Evolutionary conservation across 2,329 filamentous ascomycete species (phyloP).

Genomic region (Stemphylium vesicarium): DNA sequence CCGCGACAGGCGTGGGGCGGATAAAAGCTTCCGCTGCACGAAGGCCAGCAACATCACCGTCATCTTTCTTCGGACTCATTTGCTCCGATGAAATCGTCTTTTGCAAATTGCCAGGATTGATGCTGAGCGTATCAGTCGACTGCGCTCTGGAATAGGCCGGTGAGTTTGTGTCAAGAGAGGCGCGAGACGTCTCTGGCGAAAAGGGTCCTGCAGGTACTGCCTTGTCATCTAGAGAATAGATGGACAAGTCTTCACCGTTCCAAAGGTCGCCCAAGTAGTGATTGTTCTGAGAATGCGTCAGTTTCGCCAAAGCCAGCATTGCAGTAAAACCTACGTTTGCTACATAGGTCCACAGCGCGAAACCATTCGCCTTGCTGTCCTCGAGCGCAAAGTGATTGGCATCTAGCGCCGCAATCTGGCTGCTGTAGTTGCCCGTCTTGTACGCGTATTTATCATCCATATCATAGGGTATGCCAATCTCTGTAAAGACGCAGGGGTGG

Average conservation of each 20-base stretch:
- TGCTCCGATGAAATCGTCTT: conserved; percentile 68
- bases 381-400: conserved; percentile 95
- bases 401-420: conserved; percentile 90
- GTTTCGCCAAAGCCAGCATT: not conserved
- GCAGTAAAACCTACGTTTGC: conserved; percentile 60
- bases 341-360: conserved; percentile 88
- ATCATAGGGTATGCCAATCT: conserved; percentile 97
- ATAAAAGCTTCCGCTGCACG: conserved; percentile 94
- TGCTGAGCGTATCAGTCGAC: conserved; percentile 54
- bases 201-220: conserved; percentile 58
- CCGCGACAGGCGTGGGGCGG: conserved; percentile 78
- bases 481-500: conserved; percentile 87
- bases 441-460: conserved; percentile 98
- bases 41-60: conserved; percentile 62
- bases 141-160: conserved; percentile 63
- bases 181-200: conserved; percentile 59
- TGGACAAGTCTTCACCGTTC: conserved; percentile 97
- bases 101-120: conserved; percentile 79
- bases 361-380: conserved; percentile 81
- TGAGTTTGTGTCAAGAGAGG: conserved; percentile 57
- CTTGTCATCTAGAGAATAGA: conserved; percentile 84
- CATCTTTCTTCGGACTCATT: conserved; percentile 46
- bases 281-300: conserved; percentile 66
- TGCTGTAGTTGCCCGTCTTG: conserved; percentile 92
- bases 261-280: conserved; percentile 91